Evolutionary conservation across 192 early-diverging fungal genomes (phyloP).

Genomic region (Jimgerdemannia flammicorona): DNA sequence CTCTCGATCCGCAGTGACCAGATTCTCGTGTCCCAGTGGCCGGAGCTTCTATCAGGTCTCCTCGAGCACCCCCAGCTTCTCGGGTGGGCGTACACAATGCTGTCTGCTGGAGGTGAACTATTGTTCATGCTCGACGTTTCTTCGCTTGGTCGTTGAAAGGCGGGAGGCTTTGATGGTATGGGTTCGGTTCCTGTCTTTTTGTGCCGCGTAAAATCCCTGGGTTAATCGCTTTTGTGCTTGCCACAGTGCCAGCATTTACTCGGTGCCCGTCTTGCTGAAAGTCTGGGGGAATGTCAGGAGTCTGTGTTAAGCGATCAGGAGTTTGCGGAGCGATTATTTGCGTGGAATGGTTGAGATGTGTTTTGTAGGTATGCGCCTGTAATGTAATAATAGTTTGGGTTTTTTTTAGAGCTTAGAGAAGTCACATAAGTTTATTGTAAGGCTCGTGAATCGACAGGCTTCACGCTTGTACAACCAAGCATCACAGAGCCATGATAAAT

Average conservation of each 20-base stretch:
- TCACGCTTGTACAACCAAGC: too few species aligned
- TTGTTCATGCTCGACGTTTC: background rate
- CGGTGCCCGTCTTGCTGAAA: background rate
- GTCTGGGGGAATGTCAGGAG: background rate
- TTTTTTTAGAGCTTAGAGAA: too few species aligned
- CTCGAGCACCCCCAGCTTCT: background rate
- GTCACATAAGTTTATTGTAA: too few species aligned
- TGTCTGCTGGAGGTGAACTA: background rate
- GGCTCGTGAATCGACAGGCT: too few species aligned
- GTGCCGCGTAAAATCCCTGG: too few species aligned
- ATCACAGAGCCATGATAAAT: too few species aligned
- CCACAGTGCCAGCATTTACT: background rate
- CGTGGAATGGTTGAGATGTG: background rate
- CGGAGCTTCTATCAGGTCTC: background rate
- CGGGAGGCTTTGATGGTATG: background rate
- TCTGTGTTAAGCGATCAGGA: background rate
- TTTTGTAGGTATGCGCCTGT: too few species aligned
- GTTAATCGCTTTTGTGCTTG: too few species aligned
- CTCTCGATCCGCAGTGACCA: background rate
- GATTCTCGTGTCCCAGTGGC: background rate
- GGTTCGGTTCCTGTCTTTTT: background rate
- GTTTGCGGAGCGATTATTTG: background rate
- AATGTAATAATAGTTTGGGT: too few species aligned
- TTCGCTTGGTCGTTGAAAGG: background rate
- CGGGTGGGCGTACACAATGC: background rate